Evolutionary conservation across 106 monocot genomes (phyloP).

Genomic region (Ottelia alismoides): DNA sequence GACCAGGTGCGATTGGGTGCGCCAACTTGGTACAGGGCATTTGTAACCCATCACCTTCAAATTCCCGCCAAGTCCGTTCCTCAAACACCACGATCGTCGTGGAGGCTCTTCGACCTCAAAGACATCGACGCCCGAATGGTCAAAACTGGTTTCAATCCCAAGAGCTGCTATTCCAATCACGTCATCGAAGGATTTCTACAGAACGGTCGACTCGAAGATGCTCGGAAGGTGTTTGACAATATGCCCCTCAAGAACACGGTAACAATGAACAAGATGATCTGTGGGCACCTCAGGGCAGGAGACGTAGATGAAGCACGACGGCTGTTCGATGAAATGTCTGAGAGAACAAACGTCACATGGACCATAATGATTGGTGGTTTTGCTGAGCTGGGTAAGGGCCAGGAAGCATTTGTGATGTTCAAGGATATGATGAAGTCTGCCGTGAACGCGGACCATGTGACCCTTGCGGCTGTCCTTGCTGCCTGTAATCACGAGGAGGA

Average conservation of each 20-base stretch:
- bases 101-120: conserved; percentile 3
- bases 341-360: conserved; percentile 61
- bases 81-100: too few relatives aligned
- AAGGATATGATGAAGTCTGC: conserved; percentile 30
- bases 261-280: conserved; percentile 66
- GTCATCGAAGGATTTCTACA: conserved; percentile 24
- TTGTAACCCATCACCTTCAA: too few relatives aligned
- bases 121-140: conserved; percentile 35
- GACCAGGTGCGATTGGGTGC: too few relatives aligned
- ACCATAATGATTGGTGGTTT: conserved; percentile 73
- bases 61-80: too few relatives aligned
- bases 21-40: too few relatives aligned
- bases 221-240: conserved; percentile 63
- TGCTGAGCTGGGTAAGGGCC: conserved; percentile 5
- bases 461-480: conserved; percentile 32
- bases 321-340: conserved; percentile 29
- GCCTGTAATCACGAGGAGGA: conserved; percentile 21
- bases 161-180: conserved; percentile 32
- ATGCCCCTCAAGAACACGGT: conserved; percentile 56
- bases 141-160: conserved; percentile 41
- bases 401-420: conserved; percentile 34
- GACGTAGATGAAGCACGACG: conserved; percentile 28
- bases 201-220: conserved; percentile 16
- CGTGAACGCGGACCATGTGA: conserved; percentile 32
- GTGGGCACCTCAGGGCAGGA: conserved; percentile 52